A percentile compares a stretch with the other conserved stretches of the same genome.
These are phyloP conservation scores for Helenozyma baotianmanensis DNA, from an alignment of 805 yeast genomes.

Conservation along the genomic window DNA sequence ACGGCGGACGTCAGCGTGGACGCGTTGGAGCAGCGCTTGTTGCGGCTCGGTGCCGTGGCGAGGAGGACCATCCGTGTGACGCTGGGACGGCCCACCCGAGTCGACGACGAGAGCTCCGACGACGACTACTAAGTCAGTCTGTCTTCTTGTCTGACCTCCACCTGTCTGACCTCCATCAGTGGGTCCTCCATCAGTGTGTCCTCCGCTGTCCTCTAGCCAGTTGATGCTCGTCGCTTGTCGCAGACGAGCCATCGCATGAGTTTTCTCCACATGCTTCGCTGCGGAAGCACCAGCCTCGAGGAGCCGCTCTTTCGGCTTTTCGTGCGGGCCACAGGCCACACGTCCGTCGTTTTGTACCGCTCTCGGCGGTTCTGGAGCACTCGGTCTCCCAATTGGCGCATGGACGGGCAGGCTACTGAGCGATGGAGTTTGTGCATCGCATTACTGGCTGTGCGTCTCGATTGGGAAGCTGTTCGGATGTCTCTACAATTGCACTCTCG, in stretches of 20 bases:
- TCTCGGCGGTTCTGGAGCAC: constrained; percentile 11
- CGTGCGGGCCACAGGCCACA: too few species aligned
- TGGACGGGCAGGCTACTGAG: too few species aligned
- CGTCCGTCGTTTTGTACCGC: constrained; percentile 1
- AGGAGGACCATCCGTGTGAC: constrained; percentile 29
- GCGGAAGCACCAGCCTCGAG: too few species aligned
- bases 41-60: constrained; percentile 23
- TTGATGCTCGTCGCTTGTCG: too few species aligned
- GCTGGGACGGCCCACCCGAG: constrained; percentile 12
- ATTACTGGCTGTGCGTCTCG: not conserved
- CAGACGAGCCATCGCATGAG: not conserved
- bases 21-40: constrained; percentile 39
- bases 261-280: constrained; percentile 1
- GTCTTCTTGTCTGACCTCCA: too few species aligned
- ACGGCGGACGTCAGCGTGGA: constrained; percentile 44
- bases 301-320: too few species aligned
- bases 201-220: too few species aligned
- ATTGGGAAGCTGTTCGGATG: not conserved
- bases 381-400: constrained; percentile 9
- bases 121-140: constrained; percentile 16
- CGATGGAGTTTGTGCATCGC: too few species aligned
- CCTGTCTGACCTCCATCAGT: too few species aligned
- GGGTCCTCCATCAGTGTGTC: too few species aligned
- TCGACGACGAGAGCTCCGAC: constrained; percentile 30
- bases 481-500: too few species aligned